phyloP scores from a whole-genome alignment of 192 early-diverging fungal genomes.

The Gamsiella multidivaricata region DNA sequence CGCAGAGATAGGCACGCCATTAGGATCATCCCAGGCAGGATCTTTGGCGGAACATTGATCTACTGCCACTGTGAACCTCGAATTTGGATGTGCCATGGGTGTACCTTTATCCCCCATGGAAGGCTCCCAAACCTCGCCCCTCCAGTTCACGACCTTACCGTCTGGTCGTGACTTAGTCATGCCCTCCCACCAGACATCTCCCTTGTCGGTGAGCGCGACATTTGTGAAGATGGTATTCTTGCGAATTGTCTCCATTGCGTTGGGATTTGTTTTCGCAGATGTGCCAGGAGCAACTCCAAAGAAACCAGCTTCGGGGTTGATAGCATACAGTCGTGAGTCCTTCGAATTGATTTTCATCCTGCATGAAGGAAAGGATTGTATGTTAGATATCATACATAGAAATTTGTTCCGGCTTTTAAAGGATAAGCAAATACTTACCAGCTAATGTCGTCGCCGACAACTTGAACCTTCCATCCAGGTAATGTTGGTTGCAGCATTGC shows the following conservation, averaged over 20 bases:
- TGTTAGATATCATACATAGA: too few relatives aligned
- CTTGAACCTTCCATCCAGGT: slow-evolving; percentile 53
- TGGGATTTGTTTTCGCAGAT: slow-evolving; percentile 48
- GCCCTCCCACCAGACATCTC: slow-evolving; percentile 53
- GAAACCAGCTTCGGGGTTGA: slow-evolving; percentile 55
- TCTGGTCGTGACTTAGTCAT: slow-evolving; percentile 45
- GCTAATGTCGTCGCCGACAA: slow-evolving; percentile 50
- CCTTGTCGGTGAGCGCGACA: slow-evolving; percentile 35
- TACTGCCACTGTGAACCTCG: slow-evolving; percentile 41
- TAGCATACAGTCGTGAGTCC: slow-evolving; percentile 48
- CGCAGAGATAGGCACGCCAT: slow-evolving; percentile 50
- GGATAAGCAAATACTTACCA: slow-evolving; percentile 19
- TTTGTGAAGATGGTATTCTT: slow-evolving; percentile 49
- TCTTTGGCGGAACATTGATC: slow-evolving; percentile 49
- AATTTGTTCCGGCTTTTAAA: too few relatives aligned
- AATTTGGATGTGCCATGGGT: slow-evolving; percentile 48
- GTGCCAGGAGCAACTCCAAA: slow-evolving; percentile 55
- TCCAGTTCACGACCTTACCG: slow-evolving; percentile 47
- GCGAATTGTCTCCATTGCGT: slow-evolving; percentile 45
- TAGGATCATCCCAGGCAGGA: slow-evolving; percentile 50
- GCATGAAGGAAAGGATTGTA: too few relatives aligned
- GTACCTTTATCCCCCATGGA: slow-evolving; percentile 47
- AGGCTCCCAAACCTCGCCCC: slow-evolving; percentile 36
- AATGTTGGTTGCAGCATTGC: slow-evolving; percentile 49
- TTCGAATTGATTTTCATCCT: slow-evolving; percentile 49